Conservation (phyloP, 2,329 filamentous ascomycete genomes). For the Fusarium sp. region DNA sequence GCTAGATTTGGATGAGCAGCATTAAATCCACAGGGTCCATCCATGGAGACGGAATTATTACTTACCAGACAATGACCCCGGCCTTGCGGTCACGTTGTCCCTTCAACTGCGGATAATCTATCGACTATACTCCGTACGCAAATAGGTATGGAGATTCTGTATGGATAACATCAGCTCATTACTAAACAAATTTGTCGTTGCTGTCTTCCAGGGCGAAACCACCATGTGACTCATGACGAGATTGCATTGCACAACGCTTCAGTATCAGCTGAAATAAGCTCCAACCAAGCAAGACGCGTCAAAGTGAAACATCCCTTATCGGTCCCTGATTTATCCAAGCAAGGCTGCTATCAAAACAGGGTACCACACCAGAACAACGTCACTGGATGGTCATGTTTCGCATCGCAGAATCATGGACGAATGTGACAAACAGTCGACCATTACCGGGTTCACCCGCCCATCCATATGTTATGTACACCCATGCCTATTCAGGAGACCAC, state of each 20-base stretch:
- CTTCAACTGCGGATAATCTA: conserved; percentile 7
- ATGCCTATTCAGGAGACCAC: conserved; percentile 7
- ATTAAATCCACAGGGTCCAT: conserved; percentile 21
- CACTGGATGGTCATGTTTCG: conserved; percentile 32
- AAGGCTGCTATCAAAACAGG: conserved; percentile 25
- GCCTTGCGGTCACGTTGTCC: conserved; percentile 28
- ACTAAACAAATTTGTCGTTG: conserved; percentile 1
- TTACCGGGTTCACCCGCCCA: conserved; percentile 29
- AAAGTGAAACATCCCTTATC: conserved; percentile 32
- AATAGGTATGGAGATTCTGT: neutral
- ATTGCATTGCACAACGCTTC: conserved; percentile 10
- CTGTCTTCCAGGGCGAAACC: conserved; percentile 26
- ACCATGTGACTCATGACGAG: conserved; percentile 34
- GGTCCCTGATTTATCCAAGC: conserved; percentile 12
- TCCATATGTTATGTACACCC: conserved; percentile 22
- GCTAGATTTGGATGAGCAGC: conserved; percentile 27
- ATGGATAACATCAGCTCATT: conserved; percentile 1
- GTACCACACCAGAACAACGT: conserved; percentile 28
- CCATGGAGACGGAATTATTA: conserved; percentile 19
- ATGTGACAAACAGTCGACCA: conserved; percentile 15
- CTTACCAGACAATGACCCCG: conserved; percentile 16
- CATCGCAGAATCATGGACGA: conserved; percentile 6
- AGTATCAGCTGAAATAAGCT: conserved; percentile 1
- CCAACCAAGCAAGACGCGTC: conserved; percentile 22
- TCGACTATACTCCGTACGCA: neutral